A percentile compares a stretch with the other conserved stretches of the same genome.
These are phyloP conservation scores for Colletotrichum euphorbiae DNA, from an alignment of 2,329 filamentous ascomycete species.

Conservation along the genomic window DNA sequence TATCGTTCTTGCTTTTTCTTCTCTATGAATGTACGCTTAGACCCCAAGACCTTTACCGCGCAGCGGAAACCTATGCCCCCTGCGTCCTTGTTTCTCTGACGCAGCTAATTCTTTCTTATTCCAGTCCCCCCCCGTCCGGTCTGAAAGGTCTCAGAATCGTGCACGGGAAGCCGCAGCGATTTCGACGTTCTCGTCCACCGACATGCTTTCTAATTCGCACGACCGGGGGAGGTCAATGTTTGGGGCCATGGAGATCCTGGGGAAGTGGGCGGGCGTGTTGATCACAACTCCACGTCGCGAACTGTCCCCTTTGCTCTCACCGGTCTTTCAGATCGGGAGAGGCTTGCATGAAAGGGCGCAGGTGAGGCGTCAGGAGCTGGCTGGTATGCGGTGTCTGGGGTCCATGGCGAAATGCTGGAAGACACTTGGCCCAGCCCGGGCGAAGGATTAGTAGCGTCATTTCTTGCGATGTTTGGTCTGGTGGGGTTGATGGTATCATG, in stretches of 20 bases:
- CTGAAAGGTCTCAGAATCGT: neutral
- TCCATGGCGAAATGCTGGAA: constrained; percentile 2
- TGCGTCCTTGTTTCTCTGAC: constrained; percentile 21
- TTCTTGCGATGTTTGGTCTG: neutral
- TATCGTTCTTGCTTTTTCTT: constrained; percentile 6
- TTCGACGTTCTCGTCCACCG: neutral
- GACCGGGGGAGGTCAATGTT: neutral
- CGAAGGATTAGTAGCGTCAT: constrained; percentile 2
- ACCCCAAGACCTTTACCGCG: constrained; percentile 7
- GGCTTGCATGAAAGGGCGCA: constrained; percentile 12
- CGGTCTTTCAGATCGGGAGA: constrained; percentile 17
- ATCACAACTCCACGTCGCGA: neutral
- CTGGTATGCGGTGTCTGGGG: constrained; percentile 21
- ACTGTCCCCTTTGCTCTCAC: constrained; percentile 6
- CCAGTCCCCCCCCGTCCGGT: neutral
- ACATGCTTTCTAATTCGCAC: constrained; percentile 2
- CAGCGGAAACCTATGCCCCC: constrained; percentile 2
- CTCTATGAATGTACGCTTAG: neutral
- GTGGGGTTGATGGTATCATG: constrained; percentile 6
- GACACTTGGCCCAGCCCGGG: neutral
- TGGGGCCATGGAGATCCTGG: neutral
- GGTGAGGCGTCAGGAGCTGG: constrained; percentile 13
- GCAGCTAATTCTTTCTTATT: constrained; percentile 19
- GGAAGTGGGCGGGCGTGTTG: neutral
- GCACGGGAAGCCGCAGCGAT: neutral